phyloP scores from a whole-genome alignment of 345 rosid genomes.

The Bruguiera sexangula region DNA sequence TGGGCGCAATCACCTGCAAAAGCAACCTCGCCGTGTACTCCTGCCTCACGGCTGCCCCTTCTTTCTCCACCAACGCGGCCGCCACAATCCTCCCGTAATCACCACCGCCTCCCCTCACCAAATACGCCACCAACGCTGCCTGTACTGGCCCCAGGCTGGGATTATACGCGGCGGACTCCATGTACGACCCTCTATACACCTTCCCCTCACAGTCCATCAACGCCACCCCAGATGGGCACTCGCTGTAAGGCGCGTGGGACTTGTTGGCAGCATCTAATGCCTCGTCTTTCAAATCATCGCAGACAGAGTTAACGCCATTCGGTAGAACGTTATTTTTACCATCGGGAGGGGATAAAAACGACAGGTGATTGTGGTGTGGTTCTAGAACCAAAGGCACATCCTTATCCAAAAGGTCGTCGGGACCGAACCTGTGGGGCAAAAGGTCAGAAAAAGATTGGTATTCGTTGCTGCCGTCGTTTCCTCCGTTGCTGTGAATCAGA shows the following conservation, averaged over 20 bases:
- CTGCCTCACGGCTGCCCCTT: constrained; percentile 59
- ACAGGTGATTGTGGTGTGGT: constrained; percentile 47
- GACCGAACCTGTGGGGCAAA: constrained; percentile 84
- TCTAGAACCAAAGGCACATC: constrained; percentile 67
- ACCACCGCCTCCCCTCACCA: constrained; percentile 60
- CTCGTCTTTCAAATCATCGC: constrained; percentile 28
- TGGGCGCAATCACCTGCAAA: constrained; percentile 57
- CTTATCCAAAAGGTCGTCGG: constrained; percentile 61
- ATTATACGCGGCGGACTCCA: constrained; percentile 92
- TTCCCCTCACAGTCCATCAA: constrained; percentile 71
- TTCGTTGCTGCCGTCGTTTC: background rate
- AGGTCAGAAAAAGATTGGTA: constrained; percentile 43
- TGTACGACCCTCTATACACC: constrained; percentile 71
- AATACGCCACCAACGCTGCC: constrained; percentile 79
- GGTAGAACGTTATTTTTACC: constrained; percentile 8
- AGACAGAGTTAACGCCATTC: constrained; percentile 8
- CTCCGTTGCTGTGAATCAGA: no score
- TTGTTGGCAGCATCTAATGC: constrained; percentile 76
- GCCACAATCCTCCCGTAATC: constrained; percentile 67
- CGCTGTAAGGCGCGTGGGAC: constrained; percentile 88
- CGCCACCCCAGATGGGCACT: constrained; percentile 84
- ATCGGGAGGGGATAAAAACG: constrained; percentile 18
- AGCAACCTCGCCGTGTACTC: constrained; percentile 67
- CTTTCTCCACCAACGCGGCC: constrained; percentile 79
- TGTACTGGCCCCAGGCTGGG: constrained; percentile 95